phyloP scores from a whole-genome alignment of 176 grass and related monocot genomes.

The Pontederia paniculata region DNA sequence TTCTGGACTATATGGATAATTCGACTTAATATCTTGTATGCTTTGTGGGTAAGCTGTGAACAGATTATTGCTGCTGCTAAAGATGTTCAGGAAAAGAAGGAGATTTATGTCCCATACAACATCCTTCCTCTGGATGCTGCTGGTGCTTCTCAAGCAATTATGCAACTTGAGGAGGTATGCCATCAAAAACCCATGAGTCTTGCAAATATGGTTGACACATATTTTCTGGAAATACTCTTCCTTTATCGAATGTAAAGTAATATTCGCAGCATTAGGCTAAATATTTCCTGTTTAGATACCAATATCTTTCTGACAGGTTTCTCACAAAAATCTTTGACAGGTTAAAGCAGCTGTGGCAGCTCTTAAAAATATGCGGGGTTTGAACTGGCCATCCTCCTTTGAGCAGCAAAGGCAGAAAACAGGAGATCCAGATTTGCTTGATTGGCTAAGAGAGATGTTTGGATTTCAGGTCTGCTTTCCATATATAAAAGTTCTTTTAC shows the following conservation, averaged over 20 bases:
- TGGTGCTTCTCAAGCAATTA: constrained; percentile 77
- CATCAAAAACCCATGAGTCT: neutral
- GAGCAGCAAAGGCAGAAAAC: constrained; percentile 75
- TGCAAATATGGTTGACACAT: neutral
- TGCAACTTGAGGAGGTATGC: constrained; percentile 90
- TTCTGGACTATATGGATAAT: neutral
- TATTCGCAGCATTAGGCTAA: too few species aligned
- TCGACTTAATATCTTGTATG: neutral
- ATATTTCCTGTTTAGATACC: too few species aligned
- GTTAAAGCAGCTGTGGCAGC: constrained; percentile 52
- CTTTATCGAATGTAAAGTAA: neutral
- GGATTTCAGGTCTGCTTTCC: constrained; percentile 74
- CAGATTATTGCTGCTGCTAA: constrained; percentile 69
- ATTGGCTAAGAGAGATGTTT: constrained; percentile 97
- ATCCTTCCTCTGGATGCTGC: constrained; percentile 77
- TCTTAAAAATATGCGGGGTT: constrained; percentile 43
- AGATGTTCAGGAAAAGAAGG: constrained; percentile 89
- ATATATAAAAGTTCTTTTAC: neutral
- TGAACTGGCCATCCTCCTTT: constrained; percentile 70
- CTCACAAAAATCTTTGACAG: constrained; percentile 15
- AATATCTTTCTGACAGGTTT: neutral
- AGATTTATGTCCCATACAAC: constrained; percentile 68
- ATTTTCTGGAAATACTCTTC: neutral
- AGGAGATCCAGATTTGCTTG: constrained; percentile 68
- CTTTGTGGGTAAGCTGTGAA: neutral